Evolutionary conservation across 2,329 filamentous ascomycete genomes (phyloP).

Genomic region (Metarhizium humberi): DNA sequence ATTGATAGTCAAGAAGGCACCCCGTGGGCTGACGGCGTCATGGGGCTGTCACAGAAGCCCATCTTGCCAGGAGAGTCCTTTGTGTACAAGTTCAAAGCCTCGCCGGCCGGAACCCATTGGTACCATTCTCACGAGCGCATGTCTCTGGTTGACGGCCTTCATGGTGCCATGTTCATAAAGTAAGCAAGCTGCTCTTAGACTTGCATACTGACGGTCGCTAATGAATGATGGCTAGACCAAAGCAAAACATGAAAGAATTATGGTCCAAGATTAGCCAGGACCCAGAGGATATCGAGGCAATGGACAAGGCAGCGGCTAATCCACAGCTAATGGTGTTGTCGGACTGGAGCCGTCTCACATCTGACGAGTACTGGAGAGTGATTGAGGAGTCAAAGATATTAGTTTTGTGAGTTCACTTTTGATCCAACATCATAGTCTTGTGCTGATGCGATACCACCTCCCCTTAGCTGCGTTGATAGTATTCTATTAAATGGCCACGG

Average conservation of each 20-base stretch:
- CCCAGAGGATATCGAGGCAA: conserved; percentile 6
- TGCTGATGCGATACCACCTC: no score
- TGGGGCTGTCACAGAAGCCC: conserved; percentile 30
- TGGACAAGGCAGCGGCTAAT: background rate
- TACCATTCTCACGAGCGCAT: conserved; percentile 6
- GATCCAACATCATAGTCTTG: no score
- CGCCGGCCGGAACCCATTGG: conserved; percentile 7
- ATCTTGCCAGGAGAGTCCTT: conserved; percentile 27
- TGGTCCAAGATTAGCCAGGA: background rate
- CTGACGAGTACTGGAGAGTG: conserved; percentile 5
- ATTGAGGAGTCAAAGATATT: background rate
- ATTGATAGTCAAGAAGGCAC: conserved; percentile 9
- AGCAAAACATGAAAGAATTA: no score
- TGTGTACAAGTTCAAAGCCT: conserved; percentile 19
- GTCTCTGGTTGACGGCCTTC: conserved; percentile 8
- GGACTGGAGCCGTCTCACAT: conserved; percentile 10
- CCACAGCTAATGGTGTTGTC: conserved; percentile 7
- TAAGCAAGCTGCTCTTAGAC: no score
- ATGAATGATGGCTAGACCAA: no score
- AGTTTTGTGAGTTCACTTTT: no score
- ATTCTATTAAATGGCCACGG: conserved; percentile 6
- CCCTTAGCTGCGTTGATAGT: background rate
- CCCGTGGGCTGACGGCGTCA: conserved; percentile 37
- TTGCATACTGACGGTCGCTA: no score
- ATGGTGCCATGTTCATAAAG: conserved; percentile 2